Percentiles rank a stretch among this genome's conserved stretches.
These are phyloP conservation scores for Phytophthora nicotianae DNA, from an alignment of 352 stramenopile species.

Conservation along the genomic window DNA sequence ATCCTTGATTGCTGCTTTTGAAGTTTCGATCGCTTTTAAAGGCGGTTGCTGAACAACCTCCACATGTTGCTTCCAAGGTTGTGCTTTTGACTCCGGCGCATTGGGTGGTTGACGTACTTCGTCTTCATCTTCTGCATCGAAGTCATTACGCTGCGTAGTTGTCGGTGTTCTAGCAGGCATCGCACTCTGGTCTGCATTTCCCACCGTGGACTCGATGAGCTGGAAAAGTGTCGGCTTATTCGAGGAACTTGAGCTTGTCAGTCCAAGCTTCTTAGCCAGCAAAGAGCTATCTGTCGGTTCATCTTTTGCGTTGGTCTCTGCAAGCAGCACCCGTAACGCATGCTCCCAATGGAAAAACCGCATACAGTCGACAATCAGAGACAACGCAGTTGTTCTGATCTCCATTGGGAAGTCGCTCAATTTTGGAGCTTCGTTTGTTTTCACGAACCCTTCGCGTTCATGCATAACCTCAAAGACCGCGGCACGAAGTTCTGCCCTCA, in stretches of 20 bases:
- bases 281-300: constrained; percentile 6
- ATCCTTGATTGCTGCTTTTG: constrained; percentile 1
- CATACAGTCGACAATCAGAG: constrained; percentile 64
- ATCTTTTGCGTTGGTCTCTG: constrained; percentile 43
- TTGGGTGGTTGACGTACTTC: background rate
- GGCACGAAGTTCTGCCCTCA: constrained; percentile 80
- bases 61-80: constrained; percentile 10
- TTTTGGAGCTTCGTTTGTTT: constrained; percentile 23
- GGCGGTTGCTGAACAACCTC: constrained; percentile 3
- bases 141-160: constrained; percentile 5
- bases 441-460: constrained; percentile 35
- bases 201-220: constrained; percentile 28
- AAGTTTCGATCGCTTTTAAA: constrained; percentile 1
- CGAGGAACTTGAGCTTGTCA: background rate
- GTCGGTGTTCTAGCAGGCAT: background rate
- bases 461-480: constrained; percentile 85
- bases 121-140: constrained; percentile 11
- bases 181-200: constrained; percentile 2
- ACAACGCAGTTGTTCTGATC: constrained; percentile 40
- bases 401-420: constrained; percentile 38
- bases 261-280: constrained; percentile 30
- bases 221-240: constrained; percentile 36
- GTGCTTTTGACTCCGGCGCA: constrained; percentile 1
- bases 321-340: constrained; percentile 52
- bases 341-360: constrained; percentile 66